Base-by-base conservation (phyloP, 75 land plant genomes). In the Cryptomeria japonica region DNA sequence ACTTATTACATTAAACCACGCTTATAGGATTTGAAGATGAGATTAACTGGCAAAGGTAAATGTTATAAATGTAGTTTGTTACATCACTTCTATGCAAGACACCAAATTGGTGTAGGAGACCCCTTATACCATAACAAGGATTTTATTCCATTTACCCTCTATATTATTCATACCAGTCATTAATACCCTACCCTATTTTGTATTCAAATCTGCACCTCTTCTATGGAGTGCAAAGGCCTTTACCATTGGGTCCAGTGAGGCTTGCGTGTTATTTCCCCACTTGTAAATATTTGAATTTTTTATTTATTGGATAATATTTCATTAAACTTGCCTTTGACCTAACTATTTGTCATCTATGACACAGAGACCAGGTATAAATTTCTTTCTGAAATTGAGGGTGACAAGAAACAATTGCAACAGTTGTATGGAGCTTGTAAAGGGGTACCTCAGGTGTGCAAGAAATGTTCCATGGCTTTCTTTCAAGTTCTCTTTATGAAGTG, bases 361-460 rank as follows among this genome's bases (percentile, higher is more conserved):
- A 10, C 94, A 96, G 93, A 91, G 87, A 75, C 87, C 78, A 84
- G 78, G 53, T 90, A 90, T 86, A 98, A 95, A 87, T 95, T 97
- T 80, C 89, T 92, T 64, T 87, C 99, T 85, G 94, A 88, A 46
- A 80, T 89, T 41, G 95, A 94, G 64, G 95, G 94, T 83, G 99
- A 98, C 88, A 94, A 87, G 85, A 89, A 88, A 25, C 99, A 98
- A 86, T 87, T 97, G 86, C 92, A 91, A 85, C 70, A 88, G 88
- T 90, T 98, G 39, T 97, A 93, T 68, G 90, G 92, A 94, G 99
- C 97, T 2, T 98, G 99, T 89, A 94, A 91, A 91, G 99, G 99
- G 87, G 90, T 92, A 58, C 88, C 89, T 70, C 96, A 89, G 95
- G 99, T 98, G 90, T 78, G 80, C 44, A 56, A 31, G 39, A 51